Percentiles rank a stretch among this genome's conserved stretches.
Conservation (phyloP, 2,329 filamentous ascomycete genomes). For the Alternaria ethzedia region DNA sequence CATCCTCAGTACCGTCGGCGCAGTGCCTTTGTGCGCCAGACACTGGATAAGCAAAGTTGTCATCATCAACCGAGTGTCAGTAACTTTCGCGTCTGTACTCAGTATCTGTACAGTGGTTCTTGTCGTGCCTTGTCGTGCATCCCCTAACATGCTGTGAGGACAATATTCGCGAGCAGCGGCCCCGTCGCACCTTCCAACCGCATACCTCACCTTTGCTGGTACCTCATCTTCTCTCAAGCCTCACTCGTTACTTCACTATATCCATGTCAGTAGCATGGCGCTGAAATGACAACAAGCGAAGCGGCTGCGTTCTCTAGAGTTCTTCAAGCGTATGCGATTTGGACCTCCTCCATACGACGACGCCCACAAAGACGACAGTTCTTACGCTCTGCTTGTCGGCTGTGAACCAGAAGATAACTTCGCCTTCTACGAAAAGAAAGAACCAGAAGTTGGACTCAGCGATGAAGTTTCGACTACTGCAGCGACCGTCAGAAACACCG, state of each 20-base stretch:
- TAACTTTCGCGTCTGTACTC: not conserved
- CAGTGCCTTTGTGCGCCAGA: not conserved
- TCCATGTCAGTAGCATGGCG: not conserved
- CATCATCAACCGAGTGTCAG: not conserved
- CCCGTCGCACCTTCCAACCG: not conserved
- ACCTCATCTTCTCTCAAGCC: not conserved
- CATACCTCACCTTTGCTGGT: not conserved
- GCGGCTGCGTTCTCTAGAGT: not conserved
- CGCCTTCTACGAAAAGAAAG: no score
- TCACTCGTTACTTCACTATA: not conserved
- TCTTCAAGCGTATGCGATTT: not conserved
- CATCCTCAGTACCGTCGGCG: not conserved
- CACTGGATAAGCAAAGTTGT: not conserved
- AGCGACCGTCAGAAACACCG: no score
- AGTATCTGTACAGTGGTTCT: not conserved
- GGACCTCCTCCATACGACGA: no score
- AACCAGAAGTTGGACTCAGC: no score
- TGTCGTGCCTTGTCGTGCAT: not conserved
- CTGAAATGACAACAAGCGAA: not conserved
- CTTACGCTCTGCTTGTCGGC: no score
- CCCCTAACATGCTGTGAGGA: not conserved
- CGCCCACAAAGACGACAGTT: no score
- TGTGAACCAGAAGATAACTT: no score
- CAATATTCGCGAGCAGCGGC: not conserved
- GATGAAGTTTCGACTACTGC: no score